These are phyloP conservation scores for Boletus patriciae DNA, from an alignment of 768 basidiomycete species.

Conservation along the genomic window DNA sequence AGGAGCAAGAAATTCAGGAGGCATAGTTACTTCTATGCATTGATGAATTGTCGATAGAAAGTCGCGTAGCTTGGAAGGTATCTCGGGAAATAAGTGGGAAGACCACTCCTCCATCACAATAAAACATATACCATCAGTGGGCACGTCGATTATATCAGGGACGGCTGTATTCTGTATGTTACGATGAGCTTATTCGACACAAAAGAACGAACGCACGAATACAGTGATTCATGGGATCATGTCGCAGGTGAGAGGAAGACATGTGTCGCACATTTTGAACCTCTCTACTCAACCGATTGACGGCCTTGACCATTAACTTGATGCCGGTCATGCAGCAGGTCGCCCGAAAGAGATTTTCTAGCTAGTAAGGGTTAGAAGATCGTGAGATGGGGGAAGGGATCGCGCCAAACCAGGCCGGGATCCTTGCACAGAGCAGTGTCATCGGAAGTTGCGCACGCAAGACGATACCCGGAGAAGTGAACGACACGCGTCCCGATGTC, in stretches of 20 bases:
- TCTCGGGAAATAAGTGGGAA: slow-evolving; percentile 52
- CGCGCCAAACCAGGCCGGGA: slow-evolving; percentile 57
- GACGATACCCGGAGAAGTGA: slow-evolving; percentile 36
- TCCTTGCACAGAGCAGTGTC: slow-evolving; percentile 70
- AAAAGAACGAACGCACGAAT: slow-evolving; percentile 55
- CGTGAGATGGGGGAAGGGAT: not conserved
- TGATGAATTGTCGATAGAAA: slow-evolving; percentile 62
- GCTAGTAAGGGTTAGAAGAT: slow-evolving; percentile 41
- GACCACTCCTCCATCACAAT: slow-evolving; percentile 85
- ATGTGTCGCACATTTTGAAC: slow-evolving; percentile 57
- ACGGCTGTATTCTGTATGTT: slow-evolving; percentile 48
- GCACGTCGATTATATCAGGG: slow-evolving; percentile 57
- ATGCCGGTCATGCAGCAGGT: slow-evolving; percentile 48
- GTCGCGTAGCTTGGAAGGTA: slow-evolving; percentile 49
- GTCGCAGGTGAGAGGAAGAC: slow-evolving; percentile 49
- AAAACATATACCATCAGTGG: slow-evolving; percentile 54
- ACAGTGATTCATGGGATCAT: slow-evolving; percentile 70
- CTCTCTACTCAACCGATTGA: slow-evolving; percentile 62
- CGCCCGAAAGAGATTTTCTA: slow-evolving; percentile 72
- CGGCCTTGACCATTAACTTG: slow-evolving; percentile 67
- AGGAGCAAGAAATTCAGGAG: not conserved
- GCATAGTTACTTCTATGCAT: slow-evolving; percentile 59
- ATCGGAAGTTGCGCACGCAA: slow-evolving; percentile 36
- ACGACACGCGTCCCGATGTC: slow-evolving; percentile 15
- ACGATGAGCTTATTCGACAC: not conserved